Evolutionary conservation across 148 eudicot species (phyloP), one percentile per base, ranked within the genome.

Genomic region (Rhododendron simsii): DNA sequence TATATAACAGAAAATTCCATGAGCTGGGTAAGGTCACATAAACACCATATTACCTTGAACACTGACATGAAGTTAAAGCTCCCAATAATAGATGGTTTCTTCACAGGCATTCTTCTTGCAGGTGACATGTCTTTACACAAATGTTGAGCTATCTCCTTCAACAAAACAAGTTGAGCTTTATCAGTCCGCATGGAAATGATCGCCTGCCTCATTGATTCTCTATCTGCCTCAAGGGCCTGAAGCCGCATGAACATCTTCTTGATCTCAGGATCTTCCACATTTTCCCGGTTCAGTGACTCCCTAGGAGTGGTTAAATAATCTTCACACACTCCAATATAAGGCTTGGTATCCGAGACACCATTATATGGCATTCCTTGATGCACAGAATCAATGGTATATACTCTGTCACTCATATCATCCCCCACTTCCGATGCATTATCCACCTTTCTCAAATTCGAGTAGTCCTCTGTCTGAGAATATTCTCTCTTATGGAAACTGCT

Each of bases 221-320:
- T 93, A 85, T 97, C 99, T 85, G 98, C 99, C 89, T 97, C 99
- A 65, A 97, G 98, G 44, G 95, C 98, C 86, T 97, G 99, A 89
- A 97, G 94, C 89, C 99, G 92, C 87, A 89, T 77, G 85, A 93
- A 95, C 50, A 97, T 86, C 89, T 94, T 97, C 88, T 89, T 91
- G 63, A 94, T 88, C 55, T 95, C 98, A 20, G 96, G 90, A 84
- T 95, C 98, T 88, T 87, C 93, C 9, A 86, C 59, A 88, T 95
- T 93, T 14, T 88, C 88, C 63, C 71, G 88, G 84, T 84, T 61
- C 41, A 93, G 71, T 15, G 94, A 89, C 73, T 89, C 96, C 86
- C 88, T 86, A 15, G 95, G 95, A 23, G 93, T 91, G 26, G 87
- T 85, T 77, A 88, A 59, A 88, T 91, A 90, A 85, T 93, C 95